Evolutionary conservation across 148 eudicot species (phyloP), one percentile per base, ranked within the genome.

Genomic region (Fallopia convolvulus): DNA sequence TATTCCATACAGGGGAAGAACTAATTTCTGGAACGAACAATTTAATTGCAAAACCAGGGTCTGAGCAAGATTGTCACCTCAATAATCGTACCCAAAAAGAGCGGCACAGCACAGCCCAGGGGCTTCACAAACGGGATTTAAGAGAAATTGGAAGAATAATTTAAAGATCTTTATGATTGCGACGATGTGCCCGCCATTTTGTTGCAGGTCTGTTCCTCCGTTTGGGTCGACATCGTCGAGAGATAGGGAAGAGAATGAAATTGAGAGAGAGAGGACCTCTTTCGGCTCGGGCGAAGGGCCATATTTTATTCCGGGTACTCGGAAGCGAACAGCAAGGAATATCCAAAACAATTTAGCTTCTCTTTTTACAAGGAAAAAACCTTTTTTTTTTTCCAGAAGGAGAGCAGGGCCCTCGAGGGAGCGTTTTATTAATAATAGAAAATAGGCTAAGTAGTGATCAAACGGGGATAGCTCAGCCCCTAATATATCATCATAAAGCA

Each of bases 101-200:
- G 58, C 75, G 81, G 66, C 47, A 74, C 52, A 48, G 66, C 47
- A 74, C 52, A 48, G 52, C 89, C 82, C 78, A 82, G 87, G 75
- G 86, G 90, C 91, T 87, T 89, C 97, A 90, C 84, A 83, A 89
- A 86, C 77, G 65, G 78, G 75, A 81, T 76, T 79, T 36, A 36
- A 36, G 39, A 36, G 39, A 36, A 36, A 36, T 2, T 74, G 8
- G 23, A 8, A 75, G 65, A 5, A 15, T 6, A 53, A 60, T 13
- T 42, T 39, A 21, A 72, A 68, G 47, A 23, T 41, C 52, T 55
- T 63, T 78, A 56, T 77, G 75, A 79, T 56, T 73, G 70, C 65
- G 4, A 53, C 76, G 79, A 84, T 70, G 77, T 76, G 75, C 20
- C 63, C 2, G 56, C 26, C 75, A 78, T 70, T 50, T 44, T 76